Evolutionary conservation across 2,329 filamentous ascomycete species (phyloP).

Genomic region (Colletotrichum tofieldiae): DNA sequence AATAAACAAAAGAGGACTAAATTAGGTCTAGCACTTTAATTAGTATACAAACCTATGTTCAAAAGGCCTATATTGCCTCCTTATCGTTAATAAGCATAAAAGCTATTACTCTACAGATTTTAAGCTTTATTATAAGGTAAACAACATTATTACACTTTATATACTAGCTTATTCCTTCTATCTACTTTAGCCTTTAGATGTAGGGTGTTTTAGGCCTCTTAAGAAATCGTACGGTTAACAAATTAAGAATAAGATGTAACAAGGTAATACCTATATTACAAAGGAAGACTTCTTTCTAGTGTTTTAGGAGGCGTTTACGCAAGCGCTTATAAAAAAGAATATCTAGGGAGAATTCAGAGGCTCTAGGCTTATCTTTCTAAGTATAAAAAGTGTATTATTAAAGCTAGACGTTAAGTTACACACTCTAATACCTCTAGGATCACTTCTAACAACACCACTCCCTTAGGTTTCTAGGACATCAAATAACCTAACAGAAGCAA

Average conservation of each 20-base stretch:
- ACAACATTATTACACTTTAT: no score
- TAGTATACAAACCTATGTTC: background rate
- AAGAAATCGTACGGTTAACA: background rate
- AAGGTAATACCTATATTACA: background rate
- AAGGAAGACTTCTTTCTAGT: background rate
- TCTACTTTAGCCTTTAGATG: no score
- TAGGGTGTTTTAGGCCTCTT: no score
- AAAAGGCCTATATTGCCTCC: no score
- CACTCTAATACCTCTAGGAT: background rate
- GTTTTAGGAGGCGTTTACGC: background rate
- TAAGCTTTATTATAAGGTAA: no score
- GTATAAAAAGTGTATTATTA: background rate
- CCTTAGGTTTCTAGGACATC: background rate
- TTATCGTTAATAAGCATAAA: no score
- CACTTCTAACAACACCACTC: background rate
- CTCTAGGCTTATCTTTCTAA: background rate
- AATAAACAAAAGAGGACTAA: background rate
- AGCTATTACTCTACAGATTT: no score
- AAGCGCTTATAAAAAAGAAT: background rate
- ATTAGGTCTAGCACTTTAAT: background rate
- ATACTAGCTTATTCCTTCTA: no score
- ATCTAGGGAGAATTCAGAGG: background rate
- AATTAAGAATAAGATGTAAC: background rate
- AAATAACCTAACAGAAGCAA: background rate
- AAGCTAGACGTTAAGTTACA: background rate